These are phyloP conservation scores for Rhynchospora breviuscula DNA, from an alignment of 176 grass and related monocot species.

Conservation along the genomic window DNA sequence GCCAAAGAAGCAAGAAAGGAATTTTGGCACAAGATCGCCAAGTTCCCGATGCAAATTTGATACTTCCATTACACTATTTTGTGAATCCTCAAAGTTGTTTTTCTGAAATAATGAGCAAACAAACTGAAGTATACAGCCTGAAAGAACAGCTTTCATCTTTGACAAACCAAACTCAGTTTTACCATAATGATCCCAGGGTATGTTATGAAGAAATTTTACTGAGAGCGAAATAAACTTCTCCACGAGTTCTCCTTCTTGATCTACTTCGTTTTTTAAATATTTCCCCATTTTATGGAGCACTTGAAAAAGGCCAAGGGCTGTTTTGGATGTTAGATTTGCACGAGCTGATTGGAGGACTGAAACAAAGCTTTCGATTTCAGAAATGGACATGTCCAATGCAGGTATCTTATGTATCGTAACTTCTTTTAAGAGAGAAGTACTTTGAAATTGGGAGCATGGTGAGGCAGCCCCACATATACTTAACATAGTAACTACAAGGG, in stretches of 20 bases:
- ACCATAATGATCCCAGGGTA: conserved; percentile 43
- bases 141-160: conserved; percentile 36
- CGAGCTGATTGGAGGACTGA: conserved; percentile 32
- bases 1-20: conserved; percentile 42
- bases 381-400: conserved; percentile 16
- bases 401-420: conserved; percentile 13
- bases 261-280: conserved; percentile 47
- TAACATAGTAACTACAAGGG: conserved; percentile 32
- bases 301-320: conserved; percentile 48
- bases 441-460: conserved; percentile 27
- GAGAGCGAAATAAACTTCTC: conserved; percentile 43
- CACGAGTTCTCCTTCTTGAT: conserved; percentile 34
- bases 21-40: conserved; percentile 42
- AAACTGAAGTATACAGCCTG: conserved; percentile 64
- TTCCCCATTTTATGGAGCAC: conserved; percentile 58
- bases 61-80: conserved; percentile 23
- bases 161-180: conserved; percentile 26
- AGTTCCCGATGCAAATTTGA: conserved; percentile 42
- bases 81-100: conserved; percentile 31
- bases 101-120: conserved; percentile 66
- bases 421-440: conserved; percentile 9
- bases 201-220: conserved; percentile 45
- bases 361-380: conserved; percentile 41
- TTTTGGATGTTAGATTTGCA: conserved; percentile 26
- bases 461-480: conserved; percentile 7